Conservation (phyloP, 345 rosid genomes). For the Cochlearia excelsa region DNA sequence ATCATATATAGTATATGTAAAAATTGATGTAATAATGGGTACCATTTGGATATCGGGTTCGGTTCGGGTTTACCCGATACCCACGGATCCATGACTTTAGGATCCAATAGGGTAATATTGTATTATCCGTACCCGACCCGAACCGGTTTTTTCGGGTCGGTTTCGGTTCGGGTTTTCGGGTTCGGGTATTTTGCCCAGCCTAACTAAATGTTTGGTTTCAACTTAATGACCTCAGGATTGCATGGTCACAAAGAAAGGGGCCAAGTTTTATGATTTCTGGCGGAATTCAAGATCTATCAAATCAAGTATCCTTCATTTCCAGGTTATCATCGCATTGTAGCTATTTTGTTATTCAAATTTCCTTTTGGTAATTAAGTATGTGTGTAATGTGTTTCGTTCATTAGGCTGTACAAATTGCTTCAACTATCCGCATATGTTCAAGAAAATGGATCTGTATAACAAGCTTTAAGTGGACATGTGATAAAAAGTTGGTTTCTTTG, state of each 20-base stretch:
- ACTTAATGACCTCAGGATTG: slow-evolving; percentile 42
- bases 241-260: slow-evolving; percentile 55
- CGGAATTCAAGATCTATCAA: slow-evolving; percentile 67
- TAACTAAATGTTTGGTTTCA: no score
- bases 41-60: no score
- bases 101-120: no score
- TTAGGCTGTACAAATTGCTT: neutral
- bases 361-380: neutral
- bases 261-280: slow-evolving; percentile 55
- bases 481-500: slow-evolving; percentile 12
- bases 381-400: neutral
- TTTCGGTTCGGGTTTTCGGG: no score
- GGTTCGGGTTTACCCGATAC: no score
- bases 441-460: slow-evolving; percentile 2
- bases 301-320: slow-evolving; percentile 77
- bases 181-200: no score
- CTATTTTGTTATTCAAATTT: neutral
- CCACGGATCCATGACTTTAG: no score
- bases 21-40: no score
- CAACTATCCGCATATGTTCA: slow-evolving; percentile 4
- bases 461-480: neutral
- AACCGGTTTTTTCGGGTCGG: no score
- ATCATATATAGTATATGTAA: no score
- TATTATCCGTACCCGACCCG: no score
- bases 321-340: slow-evolving; percentile 34